A percentile compares a stretch with the other conserved stretches of the same genome.
These are phyloP conservation scores for Colletotrichum tofieldiae DNA, from an alignment of 2,329 filamentous ascomycete genomes.

Conservation along the genomic window DNA sequence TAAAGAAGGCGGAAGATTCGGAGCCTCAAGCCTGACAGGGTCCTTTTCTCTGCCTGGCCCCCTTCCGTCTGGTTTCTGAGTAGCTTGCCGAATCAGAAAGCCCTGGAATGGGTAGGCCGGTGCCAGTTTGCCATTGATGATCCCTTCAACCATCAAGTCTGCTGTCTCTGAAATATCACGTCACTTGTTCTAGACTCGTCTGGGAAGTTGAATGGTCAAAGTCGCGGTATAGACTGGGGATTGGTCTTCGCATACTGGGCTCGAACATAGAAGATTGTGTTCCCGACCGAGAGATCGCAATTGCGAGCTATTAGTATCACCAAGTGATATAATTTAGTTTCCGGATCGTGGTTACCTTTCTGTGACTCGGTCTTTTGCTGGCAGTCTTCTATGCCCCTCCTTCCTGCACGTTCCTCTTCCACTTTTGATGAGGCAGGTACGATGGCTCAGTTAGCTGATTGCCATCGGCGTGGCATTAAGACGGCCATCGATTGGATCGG, in stretches of 20 bases:
- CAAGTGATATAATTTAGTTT: not conserved
- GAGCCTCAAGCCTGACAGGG: not conserved
- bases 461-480: not conserved
- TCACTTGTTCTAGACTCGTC: not conserved
- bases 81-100: not conserved
- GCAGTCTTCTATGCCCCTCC: not conserved
- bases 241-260: no score
- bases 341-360: not conserved
- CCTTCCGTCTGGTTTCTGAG: not conserved
- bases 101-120: not conserved
- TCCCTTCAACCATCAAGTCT: not conserved
- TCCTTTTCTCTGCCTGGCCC: not conserved
- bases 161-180: not conserved
- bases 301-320: not conserved
- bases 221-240: not conserved
- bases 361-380: not conserved
- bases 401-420: not conserved
- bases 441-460: not conserved
- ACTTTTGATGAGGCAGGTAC: not conserved
- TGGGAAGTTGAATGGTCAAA: not conserved
- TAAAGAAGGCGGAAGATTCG: not conserved
- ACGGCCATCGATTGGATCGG: not conserved
- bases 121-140: not conserved
- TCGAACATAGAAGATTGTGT: not conserved
- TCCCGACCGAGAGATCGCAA: no score